Evolutionary conservation across 1,284 basidiomycete genomes (phyloP).

Genomic region (Cutaneotrichosporon sp.): DNA sequence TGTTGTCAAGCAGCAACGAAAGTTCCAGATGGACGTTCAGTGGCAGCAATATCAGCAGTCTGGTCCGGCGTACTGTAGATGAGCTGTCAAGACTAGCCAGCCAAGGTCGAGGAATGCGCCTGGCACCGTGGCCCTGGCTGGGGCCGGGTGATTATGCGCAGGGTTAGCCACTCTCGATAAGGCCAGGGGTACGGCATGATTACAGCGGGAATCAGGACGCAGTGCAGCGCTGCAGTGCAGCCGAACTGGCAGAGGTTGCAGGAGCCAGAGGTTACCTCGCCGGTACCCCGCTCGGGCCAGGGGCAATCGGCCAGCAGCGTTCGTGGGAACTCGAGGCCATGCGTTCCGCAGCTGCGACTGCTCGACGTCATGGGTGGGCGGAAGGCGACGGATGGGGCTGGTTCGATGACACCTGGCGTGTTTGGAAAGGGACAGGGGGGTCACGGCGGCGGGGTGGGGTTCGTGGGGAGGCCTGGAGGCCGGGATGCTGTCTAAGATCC

Average conservation of each 20-base stretch:
- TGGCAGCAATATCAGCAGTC: not conserved
- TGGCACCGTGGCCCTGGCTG: not conserved
- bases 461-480: too few species aligned
- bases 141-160: not conserved
- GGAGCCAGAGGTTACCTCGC: too few species aligned
- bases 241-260: too few species aligned
- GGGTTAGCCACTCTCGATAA: conserved; percentile 8
- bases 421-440: conserved; percentile 1
- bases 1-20: conserved; percentile 3
- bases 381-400: conserved; percentile 6
- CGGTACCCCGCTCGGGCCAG: too few species aligned
- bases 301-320: not conserved
- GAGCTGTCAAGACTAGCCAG: not conserved
- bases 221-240: too few species aligned
- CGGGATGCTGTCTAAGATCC: too few species aligned
- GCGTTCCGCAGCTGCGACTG: not conserved
- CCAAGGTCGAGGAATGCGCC: not conserved
- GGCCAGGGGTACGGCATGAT: conserved; percentile 8
- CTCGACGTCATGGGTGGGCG: conserved; percentile 7
- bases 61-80: not conserved
- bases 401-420: not conserved
- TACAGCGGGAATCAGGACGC: conserved; percentile 6
- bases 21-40: not conserved
- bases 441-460: too few species aligned
- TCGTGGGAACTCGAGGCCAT: conserved; percentile 8